phyloP scores from a whole-genome alignment of 164 flowering plant species.

The Umbellularia californica region DNA sequence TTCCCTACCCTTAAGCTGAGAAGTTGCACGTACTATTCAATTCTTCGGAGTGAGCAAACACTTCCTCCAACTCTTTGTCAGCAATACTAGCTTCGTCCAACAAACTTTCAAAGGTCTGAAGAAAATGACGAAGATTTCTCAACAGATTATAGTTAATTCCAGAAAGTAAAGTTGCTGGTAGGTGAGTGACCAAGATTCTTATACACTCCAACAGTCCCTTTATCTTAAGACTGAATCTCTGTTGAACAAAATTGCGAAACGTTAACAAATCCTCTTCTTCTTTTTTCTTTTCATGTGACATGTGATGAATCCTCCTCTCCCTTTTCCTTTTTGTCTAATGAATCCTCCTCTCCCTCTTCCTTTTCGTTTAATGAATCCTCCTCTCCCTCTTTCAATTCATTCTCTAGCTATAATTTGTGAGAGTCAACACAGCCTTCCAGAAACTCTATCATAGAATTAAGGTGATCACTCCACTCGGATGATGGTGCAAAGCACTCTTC shows the following conservation, averaged over 20 bases:
- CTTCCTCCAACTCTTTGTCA: constrained; percentile 32
- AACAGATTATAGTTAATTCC: constrained; percentile 22
- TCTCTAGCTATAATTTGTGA: constrained; percentile 33
- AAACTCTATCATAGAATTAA: constrained; percentile 39
- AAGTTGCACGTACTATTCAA: constrained; percentile 1
- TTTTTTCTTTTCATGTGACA: no score
- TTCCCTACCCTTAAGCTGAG: background rate
- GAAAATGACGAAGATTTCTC: constrained; percentile 14
- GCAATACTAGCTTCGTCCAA: constrained; percentile 20
- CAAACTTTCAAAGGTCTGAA: constrained; percentile 30
- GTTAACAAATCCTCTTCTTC: background rate
- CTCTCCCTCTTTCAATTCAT: constrained; percentile 16
- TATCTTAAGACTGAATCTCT: background rate
- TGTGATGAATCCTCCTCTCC: no score
- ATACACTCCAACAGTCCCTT: constrained; percentile 27
- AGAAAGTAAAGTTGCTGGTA: constrained; percentile 26
- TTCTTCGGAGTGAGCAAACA: constrained; percentile 24
- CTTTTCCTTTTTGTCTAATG: no score
- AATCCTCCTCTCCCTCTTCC: no score
- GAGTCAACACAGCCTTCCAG: constrained; percentile 40
- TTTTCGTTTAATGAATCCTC: background rate
- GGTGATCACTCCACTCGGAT: constrained; percentile 47
- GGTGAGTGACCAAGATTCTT: constrained; percentile 38
- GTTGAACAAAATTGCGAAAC: background rate
- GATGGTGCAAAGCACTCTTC: constrained; percentile 35